phyloP scores from a whole-genome alignment of 805 yeast species.

The Cyberlindnera bimundalis region DNA sequence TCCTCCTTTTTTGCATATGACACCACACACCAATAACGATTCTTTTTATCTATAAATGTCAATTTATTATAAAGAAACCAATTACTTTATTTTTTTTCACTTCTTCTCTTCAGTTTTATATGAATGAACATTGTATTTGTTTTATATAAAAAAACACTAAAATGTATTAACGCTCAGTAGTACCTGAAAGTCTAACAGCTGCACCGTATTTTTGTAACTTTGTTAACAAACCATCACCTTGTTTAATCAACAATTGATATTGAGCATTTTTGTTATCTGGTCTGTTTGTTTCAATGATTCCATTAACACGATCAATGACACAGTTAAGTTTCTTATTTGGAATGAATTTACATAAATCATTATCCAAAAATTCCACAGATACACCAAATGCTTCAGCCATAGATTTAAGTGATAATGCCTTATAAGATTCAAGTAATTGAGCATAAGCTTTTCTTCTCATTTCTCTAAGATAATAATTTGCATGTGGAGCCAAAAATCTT shows the following conservation, averaged over 20 bases:
- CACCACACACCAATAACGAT: too few relatives aligned
- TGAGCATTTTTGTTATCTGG: conserved; percentile 96
- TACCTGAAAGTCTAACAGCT: conserved; percentile 92
- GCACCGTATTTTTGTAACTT: conserved; percentile 96
- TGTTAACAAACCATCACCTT: conserved; percentile 88
- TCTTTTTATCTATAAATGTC: too few relatives aligned
- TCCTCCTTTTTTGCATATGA: too few relatives aligned
- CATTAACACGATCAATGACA: conserved; percentile 92
- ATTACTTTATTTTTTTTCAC: too few relatives aligned
- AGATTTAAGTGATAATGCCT: conserved; percentile 80
- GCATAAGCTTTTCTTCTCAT: conserved; percentile 93
- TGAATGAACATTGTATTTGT: too few relatives aligned
- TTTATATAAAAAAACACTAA: too few relatives aligned
- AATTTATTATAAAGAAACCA: too few relatives aligned
- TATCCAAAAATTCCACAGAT: conserved; percentile 80
- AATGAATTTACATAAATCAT: conserved; percentile 83
- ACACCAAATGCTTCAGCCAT: conserved; percentile 96
- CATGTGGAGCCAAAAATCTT: conserved; percentile 70
- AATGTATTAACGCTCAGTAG: conserved; percentile 60
- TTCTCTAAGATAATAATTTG: conserved; percentile 83
- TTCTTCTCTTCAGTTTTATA: too few relatives aligned
- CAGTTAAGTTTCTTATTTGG: conserved; percentile 94
- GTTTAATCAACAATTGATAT: conserved; percentile 82
- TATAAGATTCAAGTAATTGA: conserved; percentile 91
- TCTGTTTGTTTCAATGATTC: conserved; percentile 90